phyloP scores from a whole-genome alignment of 73 alveolate species.

The Stentor roeselii region DNA sequence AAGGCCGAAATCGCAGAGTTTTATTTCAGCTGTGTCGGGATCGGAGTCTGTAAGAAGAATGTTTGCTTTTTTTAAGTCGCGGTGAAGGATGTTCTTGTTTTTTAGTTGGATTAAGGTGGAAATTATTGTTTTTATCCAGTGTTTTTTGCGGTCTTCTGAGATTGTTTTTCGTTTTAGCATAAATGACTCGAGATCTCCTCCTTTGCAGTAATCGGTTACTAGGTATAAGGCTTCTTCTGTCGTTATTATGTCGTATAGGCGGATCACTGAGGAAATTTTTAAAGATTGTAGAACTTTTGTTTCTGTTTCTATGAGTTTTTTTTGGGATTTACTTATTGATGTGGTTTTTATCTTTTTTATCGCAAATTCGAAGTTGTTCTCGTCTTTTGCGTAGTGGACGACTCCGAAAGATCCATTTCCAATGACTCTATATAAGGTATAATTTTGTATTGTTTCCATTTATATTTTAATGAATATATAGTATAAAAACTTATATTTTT shows the following conservation, averaged over 20 bases:
- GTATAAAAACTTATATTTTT: too few relatives aligned
- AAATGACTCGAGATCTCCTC: not conserved
- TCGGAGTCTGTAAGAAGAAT: constrained; percentile 49
- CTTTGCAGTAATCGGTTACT: not conserved
- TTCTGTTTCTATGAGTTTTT: not conserved
- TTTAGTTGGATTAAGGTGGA: constrained; percentile 83
- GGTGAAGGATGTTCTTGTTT: constrained; percentile 72
- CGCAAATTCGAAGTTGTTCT: not conserved
- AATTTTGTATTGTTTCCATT: too few relatives aligned
- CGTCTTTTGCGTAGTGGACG: not conserved
- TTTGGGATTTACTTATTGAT: not conserved
- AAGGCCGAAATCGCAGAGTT: constrained; percentile 48
- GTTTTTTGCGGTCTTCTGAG: not conserved
- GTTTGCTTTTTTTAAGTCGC: constrained; percentile 94
- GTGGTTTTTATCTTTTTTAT: not conserved
- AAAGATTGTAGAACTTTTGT: not conserved
- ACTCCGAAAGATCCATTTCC: not conserved
- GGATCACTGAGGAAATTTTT: not conserved
- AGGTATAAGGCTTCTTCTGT: not conserved
- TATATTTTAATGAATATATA: too few relatives aligned
- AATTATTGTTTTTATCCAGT: constrained; percentile 32
- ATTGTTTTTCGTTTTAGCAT: not conserved
- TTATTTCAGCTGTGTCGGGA: not conserved
- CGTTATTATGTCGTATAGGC: not conserved
- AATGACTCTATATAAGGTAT: too few relatives aligned